Percentiles rank a stretch among this genome's conserved stretches.
These are phyloP conservation scores for Hyphodiscus sp. DNA, from an alignment of 2,329 filamentous ascomycete species.

Conservation along the genomic window DNA sequence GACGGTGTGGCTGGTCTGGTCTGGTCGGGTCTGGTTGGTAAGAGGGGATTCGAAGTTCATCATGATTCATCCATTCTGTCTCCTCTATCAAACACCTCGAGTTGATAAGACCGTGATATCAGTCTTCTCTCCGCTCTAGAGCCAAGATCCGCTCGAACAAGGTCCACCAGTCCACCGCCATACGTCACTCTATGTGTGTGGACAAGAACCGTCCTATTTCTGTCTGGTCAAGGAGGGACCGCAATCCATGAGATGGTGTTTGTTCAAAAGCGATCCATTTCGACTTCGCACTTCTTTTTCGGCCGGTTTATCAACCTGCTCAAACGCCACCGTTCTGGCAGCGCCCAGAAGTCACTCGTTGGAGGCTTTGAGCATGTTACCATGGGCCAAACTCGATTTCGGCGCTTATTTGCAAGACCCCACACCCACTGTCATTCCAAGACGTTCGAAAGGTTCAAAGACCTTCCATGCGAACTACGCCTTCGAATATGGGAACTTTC, in stretches of 20 bases:
- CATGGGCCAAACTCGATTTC: background rate
- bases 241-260: background rate
- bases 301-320: background rate
- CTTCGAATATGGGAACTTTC: conserved; percentile 1
- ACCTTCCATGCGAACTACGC: conserved; percentile 3
- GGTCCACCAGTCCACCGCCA: background rate
- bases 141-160: background rate
- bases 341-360: background rate
- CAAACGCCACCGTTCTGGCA: background rate
- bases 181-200: background rate
- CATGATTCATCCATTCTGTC: background rate
- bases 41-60: background rate
- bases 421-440: background rate
- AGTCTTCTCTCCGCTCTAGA: background rate
- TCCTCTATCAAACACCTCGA: background rate
- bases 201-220: background rate
- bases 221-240: background rate
- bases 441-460: conserved; percentile 1
- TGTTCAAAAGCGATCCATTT: background rate
- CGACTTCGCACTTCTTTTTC: no score
- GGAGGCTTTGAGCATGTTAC: background rate
- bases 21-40: background rate
- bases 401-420: background rate
- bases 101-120: background rate
- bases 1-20: background rate